Conservation (phyloP, 2,329 filamentous ascomycete species). For the Elsinoe fawcettii region DNA sequence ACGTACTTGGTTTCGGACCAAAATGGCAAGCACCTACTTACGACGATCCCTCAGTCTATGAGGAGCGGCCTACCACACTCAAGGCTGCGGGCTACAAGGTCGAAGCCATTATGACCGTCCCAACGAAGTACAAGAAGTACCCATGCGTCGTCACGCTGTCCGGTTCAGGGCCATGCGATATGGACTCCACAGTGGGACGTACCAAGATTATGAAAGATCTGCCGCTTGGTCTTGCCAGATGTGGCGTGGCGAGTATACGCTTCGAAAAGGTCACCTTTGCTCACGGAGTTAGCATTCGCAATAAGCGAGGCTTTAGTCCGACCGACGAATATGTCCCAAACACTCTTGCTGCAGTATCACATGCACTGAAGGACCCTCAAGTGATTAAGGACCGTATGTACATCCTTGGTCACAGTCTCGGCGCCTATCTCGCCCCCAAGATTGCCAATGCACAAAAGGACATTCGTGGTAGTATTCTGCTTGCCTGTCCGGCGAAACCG, state of each 20-base stretch:
- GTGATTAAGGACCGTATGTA: not conserved
- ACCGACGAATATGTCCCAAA: slow-evolving; percentile 13
- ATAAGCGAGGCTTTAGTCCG: not conserved
- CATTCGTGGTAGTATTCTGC: not conserved
- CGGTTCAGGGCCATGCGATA: slow-evolving; percentile 7
- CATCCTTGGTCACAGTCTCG: slow-evolving; percentile 7
- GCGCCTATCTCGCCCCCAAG: not conserved
- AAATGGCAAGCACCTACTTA: not conserved
- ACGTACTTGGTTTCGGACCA: not conserved
- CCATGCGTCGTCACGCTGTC: slow-evolving; percentile 3
- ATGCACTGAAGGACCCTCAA: not conserved
- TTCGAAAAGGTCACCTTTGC: slow-evolving; percentile 9
- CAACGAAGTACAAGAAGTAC: not conserved
- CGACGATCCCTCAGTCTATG: not conserved
- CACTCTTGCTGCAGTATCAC: not conserved
- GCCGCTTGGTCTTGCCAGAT: not conserved
- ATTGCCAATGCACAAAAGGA: not conserved
- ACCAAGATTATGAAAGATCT: slow-evolving; percentile 6
- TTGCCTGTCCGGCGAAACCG: not conserved
- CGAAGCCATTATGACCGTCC: not conserved
- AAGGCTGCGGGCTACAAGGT: not conserved
- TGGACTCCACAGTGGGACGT: not conserved
- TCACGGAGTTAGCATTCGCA: not conserved
- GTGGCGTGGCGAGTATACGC: not conserved
- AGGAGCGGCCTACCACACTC: not conserved